These are phyloP conservation scores for Ceratobasidium sp. DNA, from an alignment of 1,284 basidiomycete species.

Conservation along the genomic window DNA sequence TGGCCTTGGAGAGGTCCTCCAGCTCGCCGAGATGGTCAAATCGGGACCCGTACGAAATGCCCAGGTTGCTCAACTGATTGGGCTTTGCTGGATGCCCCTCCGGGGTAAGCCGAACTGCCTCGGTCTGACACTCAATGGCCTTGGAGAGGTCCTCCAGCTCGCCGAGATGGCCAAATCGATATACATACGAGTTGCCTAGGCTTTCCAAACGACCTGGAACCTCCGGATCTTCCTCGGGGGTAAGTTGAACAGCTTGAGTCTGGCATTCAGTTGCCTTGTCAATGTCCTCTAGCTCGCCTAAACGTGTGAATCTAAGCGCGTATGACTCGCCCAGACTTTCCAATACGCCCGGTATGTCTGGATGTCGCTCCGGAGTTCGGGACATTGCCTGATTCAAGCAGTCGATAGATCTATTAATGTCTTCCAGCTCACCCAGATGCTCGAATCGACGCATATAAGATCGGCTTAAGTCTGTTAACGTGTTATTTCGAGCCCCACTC, in stretches of 20 bases:
- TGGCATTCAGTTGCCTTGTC: background rate
- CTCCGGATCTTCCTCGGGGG: background rate
- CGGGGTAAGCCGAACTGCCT: background rate
- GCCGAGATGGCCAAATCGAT: background rate
- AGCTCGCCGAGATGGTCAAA: background rate
- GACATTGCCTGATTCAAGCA: background rate
- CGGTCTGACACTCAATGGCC: background rate
- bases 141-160: background rate
- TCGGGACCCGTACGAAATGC: background rate
- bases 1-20: slow-evolving; percentile 10
- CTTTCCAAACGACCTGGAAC: background rate
- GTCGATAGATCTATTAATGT: background rate
- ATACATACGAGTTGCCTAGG: background rate
- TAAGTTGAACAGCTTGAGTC: background rate
- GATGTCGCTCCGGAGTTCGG: background rate
- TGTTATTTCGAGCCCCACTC: background rate
- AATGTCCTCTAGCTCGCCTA: background rate
- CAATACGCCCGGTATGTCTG: background rate
- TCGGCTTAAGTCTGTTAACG: background rate
- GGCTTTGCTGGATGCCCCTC: background rate
- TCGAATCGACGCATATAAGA: background rate
- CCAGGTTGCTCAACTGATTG: background rate
- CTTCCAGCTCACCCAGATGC: background rate
- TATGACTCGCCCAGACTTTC: background rate
- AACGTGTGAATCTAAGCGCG: background rate